Percentiles rank a stretch among this genome's conserved stretches.
phyloP scores from a whole-genome alignment of 805 yeast species.

The Nadsonia fulvescens region DNA sequence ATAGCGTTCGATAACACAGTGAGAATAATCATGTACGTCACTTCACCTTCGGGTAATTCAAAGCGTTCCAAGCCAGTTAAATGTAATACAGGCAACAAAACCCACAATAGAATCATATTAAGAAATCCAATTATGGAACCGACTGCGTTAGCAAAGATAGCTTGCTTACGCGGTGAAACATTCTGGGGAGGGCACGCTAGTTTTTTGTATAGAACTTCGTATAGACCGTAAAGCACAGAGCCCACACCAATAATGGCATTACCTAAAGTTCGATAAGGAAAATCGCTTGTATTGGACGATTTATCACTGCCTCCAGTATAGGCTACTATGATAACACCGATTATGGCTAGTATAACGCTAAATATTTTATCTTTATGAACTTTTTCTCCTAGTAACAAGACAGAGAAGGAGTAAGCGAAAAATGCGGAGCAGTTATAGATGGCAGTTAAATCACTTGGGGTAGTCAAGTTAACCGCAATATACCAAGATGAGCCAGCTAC shows the following conservation, averaged over 20 bases:
- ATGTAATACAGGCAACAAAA: conserved; percentile 31
- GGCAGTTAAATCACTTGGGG: conserved; percentile 77
- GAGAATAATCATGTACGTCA: conserved; percentile 28
- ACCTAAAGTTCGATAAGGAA: conserved; percentile 50
- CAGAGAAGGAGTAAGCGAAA: conserved; percentile 71
- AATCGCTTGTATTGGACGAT: conserved; percentile 12
- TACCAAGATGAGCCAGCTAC: conserved; percentile 77
- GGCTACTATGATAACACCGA: conserved; percentile 66
- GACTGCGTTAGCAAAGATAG: conserved; percentile 62
- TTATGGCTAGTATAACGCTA: conserved; percentile 53
- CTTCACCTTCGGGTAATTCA: conserved; percentile 26
- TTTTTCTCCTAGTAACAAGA: conserved; percentile 49
- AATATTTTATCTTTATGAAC: conserved; percentile 43
- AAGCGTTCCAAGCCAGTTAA: conserved; percentile 39
- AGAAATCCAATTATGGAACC: conserved; percentile 50
- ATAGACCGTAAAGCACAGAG: conserved; percentile 61
- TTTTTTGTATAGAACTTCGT: conserved; percentile 69
- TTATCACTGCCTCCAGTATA: no score
- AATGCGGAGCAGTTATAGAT: conserved; percentile 82
- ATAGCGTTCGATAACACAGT: conserved; percentile 46
- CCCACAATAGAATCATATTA: conserved; percentile 33
- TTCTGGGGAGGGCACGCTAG: conserved; percentile 55
- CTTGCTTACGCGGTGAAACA: conserved; percentile 50
- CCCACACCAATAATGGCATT: conserved; percentile 55
- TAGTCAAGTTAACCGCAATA: conserved; percentile 60